phyloP scores from a whole-genome alignment of 805 yeast species.

The Vanderwaltozyma tropicalis region DNA sequence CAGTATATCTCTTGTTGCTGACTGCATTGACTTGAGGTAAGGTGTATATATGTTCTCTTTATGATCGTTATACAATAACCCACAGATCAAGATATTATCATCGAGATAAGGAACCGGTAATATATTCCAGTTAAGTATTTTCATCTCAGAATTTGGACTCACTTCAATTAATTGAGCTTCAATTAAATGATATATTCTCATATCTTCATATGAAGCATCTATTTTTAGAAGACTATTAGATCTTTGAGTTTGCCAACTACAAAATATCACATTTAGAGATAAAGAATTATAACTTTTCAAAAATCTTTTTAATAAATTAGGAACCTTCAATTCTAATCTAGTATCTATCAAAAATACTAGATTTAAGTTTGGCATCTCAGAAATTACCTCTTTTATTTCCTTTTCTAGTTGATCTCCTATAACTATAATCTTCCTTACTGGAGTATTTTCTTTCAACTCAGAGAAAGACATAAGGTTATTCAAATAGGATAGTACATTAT shows the following conservation, averaged over 20 bases:
- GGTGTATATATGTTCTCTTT: conserved; percentile 22
- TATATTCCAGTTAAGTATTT: conserved; percentile 14
- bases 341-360: conserved; percentile 22
- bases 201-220: background rate
- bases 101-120: conserved; percentile 22
- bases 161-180: conserved; percentile 9
- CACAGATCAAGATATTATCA: conserved; percentile 17
- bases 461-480: conserved; percentile 20
- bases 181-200: conserved; percentile 15
- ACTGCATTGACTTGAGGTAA: conserved; percentile 9
- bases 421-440: conserved; percentile 19
- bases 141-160: conserved; percentile 1
- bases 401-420: conserved; percentile 12
- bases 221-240: conserved; percentile 5
- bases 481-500: conserved; percentile 12
- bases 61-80: conserved; percentile 15
- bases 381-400: conserved; percentile 10
- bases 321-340: conserved; percentile 15
- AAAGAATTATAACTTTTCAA: background rate
- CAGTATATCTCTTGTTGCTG: conserved; percentile 19
- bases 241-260: conserved; percentile 12
- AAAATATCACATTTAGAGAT: conserved; percentile 7
- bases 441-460: conserved; percentile 19
- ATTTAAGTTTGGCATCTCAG: conserved; percentile 6
- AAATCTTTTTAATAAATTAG: conserved; percentile 4